Percentiles rank a stretch among this genome's conserved stretches.
Conservation (phyloP, 768 basidiomycete species). For the Coprinopsis strossmayeri region DNA sequence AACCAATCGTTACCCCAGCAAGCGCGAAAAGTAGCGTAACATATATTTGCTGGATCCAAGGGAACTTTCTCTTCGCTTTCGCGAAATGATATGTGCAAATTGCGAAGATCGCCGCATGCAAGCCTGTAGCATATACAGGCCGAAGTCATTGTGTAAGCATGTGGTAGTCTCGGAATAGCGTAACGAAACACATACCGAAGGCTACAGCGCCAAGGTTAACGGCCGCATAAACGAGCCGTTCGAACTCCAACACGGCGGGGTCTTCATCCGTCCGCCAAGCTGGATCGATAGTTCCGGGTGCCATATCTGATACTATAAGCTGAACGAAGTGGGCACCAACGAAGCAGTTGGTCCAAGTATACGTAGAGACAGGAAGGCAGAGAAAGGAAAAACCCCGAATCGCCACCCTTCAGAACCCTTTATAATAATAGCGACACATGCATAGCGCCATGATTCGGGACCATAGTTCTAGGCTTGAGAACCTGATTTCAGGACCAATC, state of each 20-base stretch:
- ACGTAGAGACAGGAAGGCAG: no score
- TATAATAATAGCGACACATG: no score
- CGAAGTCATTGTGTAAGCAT: background rate
- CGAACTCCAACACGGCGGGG: background rate
- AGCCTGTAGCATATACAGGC: background rate
- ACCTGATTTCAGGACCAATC: no score
- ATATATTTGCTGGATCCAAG: conserved; percentile 1
- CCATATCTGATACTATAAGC: no score
- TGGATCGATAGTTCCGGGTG: background rate
- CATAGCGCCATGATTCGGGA: no score
- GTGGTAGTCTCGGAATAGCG: background rate
- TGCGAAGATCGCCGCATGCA: conserved; percentile 1
- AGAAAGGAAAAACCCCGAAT: no score
- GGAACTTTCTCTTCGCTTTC: background rate
- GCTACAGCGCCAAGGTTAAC: conserved; percentile 3
- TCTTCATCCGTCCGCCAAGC: background rate
- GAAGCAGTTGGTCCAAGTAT: no score
- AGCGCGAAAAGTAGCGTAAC: background rate
- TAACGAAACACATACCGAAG: conserved; percentile 1
- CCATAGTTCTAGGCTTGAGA: no score
- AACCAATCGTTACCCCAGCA: conserved; percentile 2
- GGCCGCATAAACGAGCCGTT: conserved; percentile 3
- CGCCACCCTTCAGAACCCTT: no score
- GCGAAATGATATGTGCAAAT: conserved; percentile 2
- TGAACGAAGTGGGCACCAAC: no score